Percentiles rank a stretch among this genome's conserved stretches.
These are phyloP conservation scores for Tuctoria greenei DNA, from an alignment of 176 grass and related monocot species.

Conservation along the genomic window DNA sequence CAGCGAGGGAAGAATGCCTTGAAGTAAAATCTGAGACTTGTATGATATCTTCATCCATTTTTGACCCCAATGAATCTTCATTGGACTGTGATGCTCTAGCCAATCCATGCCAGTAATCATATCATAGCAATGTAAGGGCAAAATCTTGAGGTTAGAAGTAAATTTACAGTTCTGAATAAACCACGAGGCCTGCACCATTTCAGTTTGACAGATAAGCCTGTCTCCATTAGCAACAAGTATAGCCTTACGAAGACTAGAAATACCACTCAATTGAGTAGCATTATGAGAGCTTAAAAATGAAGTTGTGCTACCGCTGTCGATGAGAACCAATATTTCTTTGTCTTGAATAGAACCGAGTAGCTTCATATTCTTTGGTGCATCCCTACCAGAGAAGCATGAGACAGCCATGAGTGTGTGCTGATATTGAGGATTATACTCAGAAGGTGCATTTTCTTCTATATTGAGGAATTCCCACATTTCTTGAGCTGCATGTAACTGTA, in stretches of 20 bases:
- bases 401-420: not conserved
- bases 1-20: no score
- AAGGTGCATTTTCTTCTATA: no score
- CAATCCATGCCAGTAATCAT: not conserved
- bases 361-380: not conserved
- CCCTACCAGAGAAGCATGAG: rapidly evolving
- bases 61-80: not conserved
- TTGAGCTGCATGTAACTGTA: not conserved
- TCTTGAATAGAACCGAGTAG: not conserved
- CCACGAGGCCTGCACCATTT: not conserved
- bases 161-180: not conserved
- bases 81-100: no score
- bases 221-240: not conserved
- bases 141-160: not conserved
- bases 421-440: not conserved
- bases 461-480: not conserved
- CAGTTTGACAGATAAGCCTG: not conserved
- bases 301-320: not conserved
- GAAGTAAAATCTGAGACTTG: not conserved
- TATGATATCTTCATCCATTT: not conserved
- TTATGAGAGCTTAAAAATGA: not conserved
- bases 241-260: no score
- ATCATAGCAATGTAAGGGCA: not conserved
- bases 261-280: not conserved
- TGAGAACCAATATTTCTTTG: not conserved